Percentiles rank a stretch among this genome's conserved stretches.
phyloP scores from a whole-genome alignment of 305 asterid genomes.

The Rubia tinctorum region DNA sequence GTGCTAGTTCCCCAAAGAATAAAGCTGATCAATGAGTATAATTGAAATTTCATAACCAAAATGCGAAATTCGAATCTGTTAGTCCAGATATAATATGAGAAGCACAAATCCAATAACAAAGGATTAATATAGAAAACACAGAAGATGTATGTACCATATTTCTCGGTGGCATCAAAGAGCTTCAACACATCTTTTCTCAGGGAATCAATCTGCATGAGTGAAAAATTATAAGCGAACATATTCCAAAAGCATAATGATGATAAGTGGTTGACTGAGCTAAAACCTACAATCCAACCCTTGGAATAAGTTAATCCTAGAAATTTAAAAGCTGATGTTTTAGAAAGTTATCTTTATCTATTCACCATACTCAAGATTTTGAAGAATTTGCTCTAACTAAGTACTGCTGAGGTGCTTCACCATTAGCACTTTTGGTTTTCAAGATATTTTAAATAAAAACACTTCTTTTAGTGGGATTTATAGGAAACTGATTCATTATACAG shows the following conservation, averaged over 20 bases:
- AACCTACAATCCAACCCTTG: neutral
- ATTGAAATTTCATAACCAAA: neutral
- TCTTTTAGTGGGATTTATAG: neutral
- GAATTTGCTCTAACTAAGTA: too few species aligned
- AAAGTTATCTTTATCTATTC: neutral
- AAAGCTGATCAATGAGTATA: neutral
- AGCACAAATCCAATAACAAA: neutral
- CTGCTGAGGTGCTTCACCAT: neutral
- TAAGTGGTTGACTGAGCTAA: neutral
- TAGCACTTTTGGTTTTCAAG: neutral
- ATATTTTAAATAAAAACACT: neutral
- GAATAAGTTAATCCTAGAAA: neutral
- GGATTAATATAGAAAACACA: neutral
- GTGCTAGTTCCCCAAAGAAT: neutral
- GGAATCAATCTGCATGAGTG: conserved; percentile 53
- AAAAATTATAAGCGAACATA: neutral
- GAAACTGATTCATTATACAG: neutral
- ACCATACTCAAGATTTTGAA: neutral
- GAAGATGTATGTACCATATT: conserved; percentile 51
- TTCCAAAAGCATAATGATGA: neutral
- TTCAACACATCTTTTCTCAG: conserved; percentile 67
- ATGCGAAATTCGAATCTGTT: neutral
- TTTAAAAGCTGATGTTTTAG: neutral
- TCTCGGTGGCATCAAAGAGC: conserved; percentile 85
- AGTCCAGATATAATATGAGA: neutral